phyloP scores from a whole-genome alignment of 2,329 filamentous ascomycete genomes.

The Aspergillus carbonarius region DNA sequence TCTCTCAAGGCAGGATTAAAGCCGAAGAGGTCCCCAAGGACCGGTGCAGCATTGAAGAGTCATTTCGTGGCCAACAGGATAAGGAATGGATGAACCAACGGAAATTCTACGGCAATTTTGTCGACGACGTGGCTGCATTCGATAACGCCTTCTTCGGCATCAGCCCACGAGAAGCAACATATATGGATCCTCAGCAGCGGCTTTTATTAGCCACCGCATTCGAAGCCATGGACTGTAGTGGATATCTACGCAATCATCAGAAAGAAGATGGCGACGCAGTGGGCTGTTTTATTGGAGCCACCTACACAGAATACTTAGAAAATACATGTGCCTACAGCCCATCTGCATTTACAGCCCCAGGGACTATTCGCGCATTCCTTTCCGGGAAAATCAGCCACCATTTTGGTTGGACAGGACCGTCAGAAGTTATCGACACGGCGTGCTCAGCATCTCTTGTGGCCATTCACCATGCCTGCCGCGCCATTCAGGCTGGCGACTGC shows the following conservation, averaged over 20 bases:
- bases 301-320: slow-evolving; percentile 26
- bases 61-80: neutral
- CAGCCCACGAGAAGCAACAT: slow-evolving; percentile 19
- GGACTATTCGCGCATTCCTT: slow-evolving; percentile 16
- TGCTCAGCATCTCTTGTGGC: slow-evolving; percentile 44
- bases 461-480: slow-evolving; percentile 24
- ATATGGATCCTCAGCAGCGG: slow-evolving; percentile 33
- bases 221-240: slow-evolving; percentile 26
- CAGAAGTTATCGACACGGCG: slow-evolving; percentile 42
- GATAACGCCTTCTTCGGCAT: neutral
- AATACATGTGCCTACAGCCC: slow-evolving; percentile 29
- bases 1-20: neutral
- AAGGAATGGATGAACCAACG: neutral
- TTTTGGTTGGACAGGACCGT: slow-evolving; percentile 47
- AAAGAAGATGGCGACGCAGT: neutral
- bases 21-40: neutral
- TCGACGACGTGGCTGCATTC: neutral
- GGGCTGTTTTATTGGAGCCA: neutral
- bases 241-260: slow-evolving; percentile 13
- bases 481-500: slow-evolving; percentile 23
- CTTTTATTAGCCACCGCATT: slow-evolving; percentile 27
- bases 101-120: neutral
- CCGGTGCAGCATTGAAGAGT: neutral
- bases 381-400: slow-evolving; percentile 41
- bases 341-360: slow-evolving; percentile 27